Conservation (phyloP, 345 rosid genomes). For the Eucalyptus polyanthemos region DNA sequence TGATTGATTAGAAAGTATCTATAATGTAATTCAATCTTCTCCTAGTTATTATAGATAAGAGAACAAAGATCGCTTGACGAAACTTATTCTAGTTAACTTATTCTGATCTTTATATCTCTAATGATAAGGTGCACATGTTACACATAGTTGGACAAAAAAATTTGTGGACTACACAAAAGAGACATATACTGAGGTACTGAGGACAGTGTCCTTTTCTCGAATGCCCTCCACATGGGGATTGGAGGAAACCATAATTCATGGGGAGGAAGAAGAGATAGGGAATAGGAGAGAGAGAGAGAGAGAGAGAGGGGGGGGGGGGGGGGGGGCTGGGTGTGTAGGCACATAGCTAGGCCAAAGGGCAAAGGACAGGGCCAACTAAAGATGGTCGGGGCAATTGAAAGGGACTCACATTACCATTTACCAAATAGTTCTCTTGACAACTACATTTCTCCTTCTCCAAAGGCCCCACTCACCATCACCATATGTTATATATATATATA, state of each 20-base stretch:
- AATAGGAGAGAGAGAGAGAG: too few relatives aligned
- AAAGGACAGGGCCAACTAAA: neutral
- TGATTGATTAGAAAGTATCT: neutral
- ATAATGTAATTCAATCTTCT: neutral
- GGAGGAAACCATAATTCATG: neutral
- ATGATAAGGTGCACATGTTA: neutral
- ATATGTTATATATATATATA: neutral
- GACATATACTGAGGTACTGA: neutral
- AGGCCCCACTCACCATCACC: neutral
- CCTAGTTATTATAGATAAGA: neutral
- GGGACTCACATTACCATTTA: neutral
- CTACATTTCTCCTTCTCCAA: neutral
- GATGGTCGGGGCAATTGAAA: neutral
- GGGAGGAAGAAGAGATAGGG: neutral
- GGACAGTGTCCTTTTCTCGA: neutral
- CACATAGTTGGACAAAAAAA: neutral
- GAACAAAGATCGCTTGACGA: neutral
- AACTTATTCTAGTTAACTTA: neutral
- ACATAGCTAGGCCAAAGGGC: neutral
- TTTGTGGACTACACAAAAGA: neutral
- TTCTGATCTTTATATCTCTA: neutral
- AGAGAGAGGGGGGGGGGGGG: fast-evolving
- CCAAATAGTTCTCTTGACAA: neutral
- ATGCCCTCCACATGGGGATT: neutral
- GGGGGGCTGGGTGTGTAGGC: neutral